Evolutionary conservation across 352 stramenopile genomes (phyloP), one percentile per base, ranked within the genome.

Genomic region (Globisporangium alternatum): DNA sequence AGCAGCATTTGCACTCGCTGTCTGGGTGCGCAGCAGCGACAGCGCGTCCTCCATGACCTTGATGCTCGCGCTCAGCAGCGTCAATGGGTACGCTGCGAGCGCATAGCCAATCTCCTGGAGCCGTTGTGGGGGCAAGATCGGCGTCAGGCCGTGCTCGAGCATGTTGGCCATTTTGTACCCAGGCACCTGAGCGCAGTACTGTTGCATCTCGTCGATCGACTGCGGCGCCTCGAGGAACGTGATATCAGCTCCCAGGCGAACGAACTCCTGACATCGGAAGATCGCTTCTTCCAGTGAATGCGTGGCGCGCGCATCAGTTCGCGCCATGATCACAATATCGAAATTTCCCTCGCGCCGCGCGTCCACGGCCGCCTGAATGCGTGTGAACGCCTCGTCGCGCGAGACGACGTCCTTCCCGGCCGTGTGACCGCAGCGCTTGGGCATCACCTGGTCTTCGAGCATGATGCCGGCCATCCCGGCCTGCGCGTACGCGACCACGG

Each of bases 201-300:
- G 75, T 60, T 86, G 35, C 93, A 98, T 98, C 78, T 98, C 88
- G 17, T 97, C 83, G 2, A 97, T 66, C 0, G 86, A 93, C 61
- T 89, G 80, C 1, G 93, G 95, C 4, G 95, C 93, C 58, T 99
- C 96, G 8, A 98, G 71, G 69, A 99, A 98, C 21, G 94, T 98
- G 65, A 98, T 97, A 68, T 98, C 96, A 48, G 91, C 95, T 5
- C 96, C 93, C 13, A 93, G 82, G 28, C 93, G 84, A 51, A 76
- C 72, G 66, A 98, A 98, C 60, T 93, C 88, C 25, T 94, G 74
- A 79, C 92, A 98, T 39, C 96, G 83, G 56, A 86, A 77, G 56
- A 98, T 93, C 25, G 93, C 95, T 71, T 98, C 95, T 21, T 98
- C 82, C 48, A 98, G 72, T 47, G 87, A 92, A 48, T 98, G 76